phyloP scores from a whole-genome alignment of 352 stramenopile genomes.

The Pythium myriotylum region DNA sequence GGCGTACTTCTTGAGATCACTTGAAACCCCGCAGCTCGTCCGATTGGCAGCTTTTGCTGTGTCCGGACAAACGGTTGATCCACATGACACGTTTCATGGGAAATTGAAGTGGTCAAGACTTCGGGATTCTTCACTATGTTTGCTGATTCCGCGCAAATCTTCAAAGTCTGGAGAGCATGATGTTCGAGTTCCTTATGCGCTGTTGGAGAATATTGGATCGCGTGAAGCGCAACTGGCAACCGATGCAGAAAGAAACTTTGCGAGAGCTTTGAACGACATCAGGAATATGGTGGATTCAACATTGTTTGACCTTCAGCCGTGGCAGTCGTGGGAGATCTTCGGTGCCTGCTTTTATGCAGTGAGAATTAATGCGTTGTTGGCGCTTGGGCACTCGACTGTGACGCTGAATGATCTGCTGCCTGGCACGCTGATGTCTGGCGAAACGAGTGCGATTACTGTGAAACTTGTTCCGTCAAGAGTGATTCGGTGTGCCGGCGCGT shows the following conservation, averaged over 20 bases:
- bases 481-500: conserved; percentile 16
- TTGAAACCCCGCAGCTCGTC: conserved; percentile 14
- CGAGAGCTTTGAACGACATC: conserved; percentile 7
- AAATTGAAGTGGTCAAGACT: conserved; percentile 27
- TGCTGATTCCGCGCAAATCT: conserved; percentile 15
- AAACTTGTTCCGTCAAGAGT: conserved; percentile 21
- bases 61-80: conserved; percentile 17
- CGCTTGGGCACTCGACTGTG: conserved; percentile 29
- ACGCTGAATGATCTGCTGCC: conserved; percentile 26
- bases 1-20: conserved; percentile 2
- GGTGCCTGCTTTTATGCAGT: conserved; percentile 43
- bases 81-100: conserved; percentile 18
- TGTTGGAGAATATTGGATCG: conserved; percentile 23
- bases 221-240: neutral
- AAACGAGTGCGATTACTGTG: conserved; percentile 13
- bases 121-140: no score
- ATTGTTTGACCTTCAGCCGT: conserved; percentile 19
- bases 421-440: conserved; percentile 25
- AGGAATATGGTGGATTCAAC: conserved; percentile 7
- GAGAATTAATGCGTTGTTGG: conserved; percentile 38
- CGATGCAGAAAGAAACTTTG: no score
- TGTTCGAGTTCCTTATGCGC: conserved; percentile 23
- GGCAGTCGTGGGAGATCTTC: conserved; percentile 31
- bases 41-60: conserved; percentile 19
- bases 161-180: conserved; percentile 13